Evolutionary conservation across 176 grass and related monocot genomes (phyloP), one percentile per base, ranked within the genome.

Genomic region (Phoenix roebelenii): DNA sequence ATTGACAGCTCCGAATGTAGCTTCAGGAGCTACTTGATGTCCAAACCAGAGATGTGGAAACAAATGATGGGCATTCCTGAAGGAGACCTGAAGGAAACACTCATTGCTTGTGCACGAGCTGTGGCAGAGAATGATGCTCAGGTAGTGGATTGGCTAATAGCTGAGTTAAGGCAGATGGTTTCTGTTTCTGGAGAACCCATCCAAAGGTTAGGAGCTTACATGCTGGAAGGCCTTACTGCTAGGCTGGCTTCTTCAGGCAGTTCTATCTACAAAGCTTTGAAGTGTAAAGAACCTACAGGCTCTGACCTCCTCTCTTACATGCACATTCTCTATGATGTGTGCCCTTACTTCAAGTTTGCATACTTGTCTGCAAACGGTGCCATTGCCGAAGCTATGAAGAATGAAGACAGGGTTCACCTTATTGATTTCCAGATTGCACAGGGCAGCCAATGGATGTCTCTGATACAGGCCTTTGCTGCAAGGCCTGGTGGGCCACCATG

Each of bases 291-390:
- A 55, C 65, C 65, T 22, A 52, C 18, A 5, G 44, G 65, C 35
- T 29, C 52, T 23, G 65, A 68, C 26, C 65, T 68, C 10, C 65
- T 68, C 18, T 35, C 52, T 52, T 68, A 68, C 65, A 68, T 68
- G 65, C 65, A 68, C 18, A 68, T 68, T 12, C 65, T 68, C 3
- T 68, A 68, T 39, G 65, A 68, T 26, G 52, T 55, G 18, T 68
- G 65, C 26, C 65, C 65, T 9, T 68, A 68, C 23, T 68, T 55
- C 52, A 68, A 68, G n/a, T 68, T 68, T 15, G 65, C 51, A 10
- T 68, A 68, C 52, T 55, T 68, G 26, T 68, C 65, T 17, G 65
- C 65, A 20, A 68, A 68, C 3, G 65, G 65, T n/a, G 65, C 65
- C 7, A 68, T 68, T 22, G 50, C 52, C 1, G 65, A 68, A 52